A percentile compares a stretch with the other conserved stretches of the same genome.
Evolutionary conservation across 257 asterid genomes (phyloP).

Genomic region (Solanum corneliomulleri): DNA sequence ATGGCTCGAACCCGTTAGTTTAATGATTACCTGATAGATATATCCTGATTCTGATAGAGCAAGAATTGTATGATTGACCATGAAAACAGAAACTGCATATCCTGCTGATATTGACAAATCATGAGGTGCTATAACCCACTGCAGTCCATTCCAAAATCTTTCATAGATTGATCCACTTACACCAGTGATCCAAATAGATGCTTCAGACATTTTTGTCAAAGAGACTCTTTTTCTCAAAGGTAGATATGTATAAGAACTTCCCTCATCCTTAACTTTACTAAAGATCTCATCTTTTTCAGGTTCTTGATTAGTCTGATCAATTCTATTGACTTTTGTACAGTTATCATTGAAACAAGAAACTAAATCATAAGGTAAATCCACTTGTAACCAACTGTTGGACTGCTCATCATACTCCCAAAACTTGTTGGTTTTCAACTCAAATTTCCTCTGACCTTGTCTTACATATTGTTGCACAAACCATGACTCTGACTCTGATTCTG

Average conservation of each 20-base stretch:
- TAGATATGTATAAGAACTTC: neutral
- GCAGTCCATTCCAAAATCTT: conserved; percentile 85
- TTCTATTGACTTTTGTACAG: conserved; percentile 40
- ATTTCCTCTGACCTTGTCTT: conserved; percentile 17
- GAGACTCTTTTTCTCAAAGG: conserved; percentile 53
- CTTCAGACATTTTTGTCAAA: conserved; percentile 60
- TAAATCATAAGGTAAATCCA: conserved; percentile 48
- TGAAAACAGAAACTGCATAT: conserved; percentile 48
- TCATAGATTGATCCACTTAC: conserved; percentile 80
- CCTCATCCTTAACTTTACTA: neutral
- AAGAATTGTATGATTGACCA: conserved; percentile 60
- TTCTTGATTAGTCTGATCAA: conserved; percentile 13
- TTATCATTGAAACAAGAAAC: conserved; percentile 41
- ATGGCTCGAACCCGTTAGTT: neutral
- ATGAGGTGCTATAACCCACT: conserved; percentile 89
- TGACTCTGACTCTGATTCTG: conserved; percentile 32
- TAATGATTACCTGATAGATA: conserved; percentile 39
- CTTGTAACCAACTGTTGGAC: conserved; percentile 62
- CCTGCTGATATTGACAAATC: conserved; percentile 54
- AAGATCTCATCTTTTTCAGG: neutral
- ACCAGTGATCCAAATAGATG: conserved; percentile 78
- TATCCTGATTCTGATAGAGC: conserved; percentile 59
- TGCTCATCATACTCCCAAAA: conserved; percentile 66
- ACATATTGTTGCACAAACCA: conserved; percentile 21
- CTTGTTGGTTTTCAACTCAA: conserved; percentile 48